Evolutionary conservation across 768 basidiomycete species (phyloP).

Genomic region (Xerocomellus amylosporus): DNA sequence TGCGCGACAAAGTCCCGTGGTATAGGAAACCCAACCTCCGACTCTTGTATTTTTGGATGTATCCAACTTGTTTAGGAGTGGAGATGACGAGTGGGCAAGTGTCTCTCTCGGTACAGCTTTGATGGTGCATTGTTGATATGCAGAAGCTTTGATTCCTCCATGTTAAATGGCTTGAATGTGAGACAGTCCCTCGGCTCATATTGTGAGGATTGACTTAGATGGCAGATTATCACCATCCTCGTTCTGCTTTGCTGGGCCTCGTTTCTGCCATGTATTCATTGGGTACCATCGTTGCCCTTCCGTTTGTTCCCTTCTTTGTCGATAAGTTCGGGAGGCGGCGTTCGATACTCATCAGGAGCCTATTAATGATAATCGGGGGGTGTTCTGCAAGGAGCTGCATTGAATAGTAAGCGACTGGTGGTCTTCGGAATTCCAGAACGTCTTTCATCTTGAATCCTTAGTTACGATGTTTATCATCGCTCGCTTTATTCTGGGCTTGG

Average conservation of each 20-base stretch:
- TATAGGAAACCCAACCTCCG: too few relatives aligned
- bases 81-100: too few relatives aligned
- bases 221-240: slow-evolving; percentile 51
- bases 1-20: too few relatives aligned
- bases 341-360: slow-evolving; percentile 1
- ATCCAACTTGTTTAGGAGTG: too few relatives aligned
- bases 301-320: neutral
- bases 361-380: neutral
- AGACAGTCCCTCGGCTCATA: too few relatives aligned
- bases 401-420: neutral
- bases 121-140: too few relatives aligned
- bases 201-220: neutral
- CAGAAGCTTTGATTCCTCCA: too few relatives aligned
- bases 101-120: too few relatives aligned
- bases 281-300: slow-evolving; percentile 36
- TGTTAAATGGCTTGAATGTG: too few relatives aligned
- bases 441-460: neutral
- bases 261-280: slow-evolving; percentile 60
- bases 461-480: slow-evolving; percentile 7
- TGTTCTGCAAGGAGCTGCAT: slow-evolving; percentile 3
- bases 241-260: slow-evolving; percentile 50
- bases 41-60: too few relatives aligned
- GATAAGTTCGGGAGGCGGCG: slow-evolving; percentile 1
- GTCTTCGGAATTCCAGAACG: too few relatives aligned
- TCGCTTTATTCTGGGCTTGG: slow-evolving; percentile 2